Percentiles rank a stretch among this genome's conserved stretches.
These are phyloP conservation scores for Rhodotorula sp. DNA, from an alignment of 1,284 basidiomycete genomes.

Conservation along the genomic window DNA sequence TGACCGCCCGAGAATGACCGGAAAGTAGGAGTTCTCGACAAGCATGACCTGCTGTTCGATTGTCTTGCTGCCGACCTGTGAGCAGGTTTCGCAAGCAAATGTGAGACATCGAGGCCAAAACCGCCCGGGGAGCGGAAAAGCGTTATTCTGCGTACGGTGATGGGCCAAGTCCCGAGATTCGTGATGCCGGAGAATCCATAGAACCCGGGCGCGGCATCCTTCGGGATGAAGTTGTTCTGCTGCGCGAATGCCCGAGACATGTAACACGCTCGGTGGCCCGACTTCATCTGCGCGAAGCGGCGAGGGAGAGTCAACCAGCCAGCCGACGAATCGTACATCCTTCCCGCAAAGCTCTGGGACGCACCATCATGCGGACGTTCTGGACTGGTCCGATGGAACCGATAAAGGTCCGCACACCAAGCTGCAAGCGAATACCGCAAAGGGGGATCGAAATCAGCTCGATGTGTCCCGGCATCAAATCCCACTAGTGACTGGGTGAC, in stretches of 20 bases:
- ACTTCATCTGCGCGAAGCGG: slow-evolving; percentile 59
- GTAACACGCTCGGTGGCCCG: slow-evolving; percentile 93
- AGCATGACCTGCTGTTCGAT: slow-evolving; percentile 59
- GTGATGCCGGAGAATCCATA: slow-evolving; percentile 77
- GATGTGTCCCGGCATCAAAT: too few species aligned
- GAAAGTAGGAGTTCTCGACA: slow-evolving; percentile 93
- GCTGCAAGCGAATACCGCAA: slow-evolving; percentile 43
- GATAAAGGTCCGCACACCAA: slow-evolving; percentile 84
- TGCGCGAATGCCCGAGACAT: slow-evolving; percentile 90
- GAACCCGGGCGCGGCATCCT: slow-evolving; percentile 68
- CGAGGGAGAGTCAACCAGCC: neutral
- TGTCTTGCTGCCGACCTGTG: slow-evolving; percentile 55
- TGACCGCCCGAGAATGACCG: slow-evolving; percentile 82
- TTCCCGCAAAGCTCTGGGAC: slow-evolving; percentile 42
- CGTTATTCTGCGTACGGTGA: slow-evolving; percentile 30
- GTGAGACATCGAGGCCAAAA: neutral
- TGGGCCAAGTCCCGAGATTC: slow-evolving; percentile 53
- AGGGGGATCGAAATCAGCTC: too few species aligned
- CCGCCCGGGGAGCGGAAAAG: neutral
- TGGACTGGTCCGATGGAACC: slow-evolving; percentile 87
- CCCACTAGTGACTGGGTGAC: neutral
- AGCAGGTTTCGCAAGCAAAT: neutral
- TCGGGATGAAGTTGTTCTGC: slow-evolving; percentile 83
- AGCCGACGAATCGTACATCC: neutral
- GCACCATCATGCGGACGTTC: slow-evolving; percentile 63